Conservation (phyloP, 2,329 filamentous ascomycete species). For the Fusarium udum region DNA sequence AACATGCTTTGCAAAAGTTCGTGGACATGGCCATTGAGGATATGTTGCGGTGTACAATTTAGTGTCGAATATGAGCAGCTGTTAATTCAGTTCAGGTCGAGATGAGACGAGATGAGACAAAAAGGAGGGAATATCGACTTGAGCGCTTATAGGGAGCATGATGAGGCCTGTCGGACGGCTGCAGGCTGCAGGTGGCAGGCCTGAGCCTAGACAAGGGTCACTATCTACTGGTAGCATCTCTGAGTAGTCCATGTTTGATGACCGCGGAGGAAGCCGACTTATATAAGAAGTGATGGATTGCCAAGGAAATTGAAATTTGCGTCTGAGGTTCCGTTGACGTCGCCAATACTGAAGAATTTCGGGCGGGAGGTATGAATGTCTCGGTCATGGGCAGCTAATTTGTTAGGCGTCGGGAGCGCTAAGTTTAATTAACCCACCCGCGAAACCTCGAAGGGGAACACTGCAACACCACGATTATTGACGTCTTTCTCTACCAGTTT, state of each 20-base stretch:
- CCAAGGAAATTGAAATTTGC: background rate
- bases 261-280: too few relatives aligned
- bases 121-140: background rate
- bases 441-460: background rate
- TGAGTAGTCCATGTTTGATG: background rate
- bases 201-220: background rate
- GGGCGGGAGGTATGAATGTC: background rate
- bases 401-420: background rate
- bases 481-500: background rate
- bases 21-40: background rate
- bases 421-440: background rate
- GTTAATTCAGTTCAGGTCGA: too few relatives aligned
- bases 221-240: background rate
- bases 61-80: too few relatives aligned
- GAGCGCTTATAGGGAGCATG: background rate
- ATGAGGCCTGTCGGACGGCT: background rate
- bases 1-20: conserved; percentile 10
- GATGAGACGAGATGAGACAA: background rate
- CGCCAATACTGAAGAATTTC: background rate
- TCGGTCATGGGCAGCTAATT: background rate
- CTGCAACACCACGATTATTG: background rate
- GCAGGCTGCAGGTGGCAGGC: background rate
- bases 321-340: background rate
- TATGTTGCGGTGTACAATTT: background rate
- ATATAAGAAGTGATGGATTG: background rate